phyloP scores from a whole-genome alignment of 768 basidiomycete species.

The Suillus paluster region DNA sequence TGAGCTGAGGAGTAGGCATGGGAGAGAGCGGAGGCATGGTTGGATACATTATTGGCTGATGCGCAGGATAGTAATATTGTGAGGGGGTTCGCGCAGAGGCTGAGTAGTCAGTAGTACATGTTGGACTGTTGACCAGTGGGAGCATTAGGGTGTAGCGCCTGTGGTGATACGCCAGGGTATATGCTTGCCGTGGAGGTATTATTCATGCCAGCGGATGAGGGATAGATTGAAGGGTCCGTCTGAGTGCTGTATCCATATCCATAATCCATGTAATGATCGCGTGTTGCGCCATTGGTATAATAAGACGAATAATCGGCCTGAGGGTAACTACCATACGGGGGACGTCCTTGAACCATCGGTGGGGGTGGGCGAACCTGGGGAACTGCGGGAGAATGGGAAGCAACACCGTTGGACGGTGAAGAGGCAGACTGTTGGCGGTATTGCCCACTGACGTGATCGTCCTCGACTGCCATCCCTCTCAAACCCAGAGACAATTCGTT shows the following conservation, averaged over 20 bases:
- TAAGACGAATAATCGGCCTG: conserved; percentile 64
- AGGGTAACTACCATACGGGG: conserved; percentile 54
- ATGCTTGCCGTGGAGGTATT: conserved; percentile 48
- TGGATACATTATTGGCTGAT: conserved; percentile 64
- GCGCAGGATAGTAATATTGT: conserved; percentile 63
- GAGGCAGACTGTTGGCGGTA: conserved; percentile 42
- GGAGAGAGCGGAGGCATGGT: conserved; percentile 55
- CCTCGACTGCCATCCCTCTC: conserved; percentile 65
- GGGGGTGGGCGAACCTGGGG: conserved; percentile 48
- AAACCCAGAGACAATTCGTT: conserved; percentile 60
- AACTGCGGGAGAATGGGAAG: conserved; percentile 32
- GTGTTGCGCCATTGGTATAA: conserved; percentile 53
- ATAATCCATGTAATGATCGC: conserved; percentile 59
- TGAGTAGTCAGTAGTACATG: conserved; percentile 64
- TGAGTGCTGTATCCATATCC: conserved; percentile 57
- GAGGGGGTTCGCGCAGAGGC: conserved; percentile 52
- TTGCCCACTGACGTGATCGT: conserved; percentile 47
- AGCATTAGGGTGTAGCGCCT: conserved; percentile 46
- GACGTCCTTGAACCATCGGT: conserved; percentile 46
- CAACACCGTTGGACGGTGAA: conserved; percentile 33
- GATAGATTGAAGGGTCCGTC: conserved; percentile 56
- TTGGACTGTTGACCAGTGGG: conserved; percentile 52
- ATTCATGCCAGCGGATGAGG: conserved; percentile 48
- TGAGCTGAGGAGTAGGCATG: conserved; percentile 54
- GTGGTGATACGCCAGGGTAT: conserved; percentile 52